A percentile compares a stretch with the other conserved stretches of the same genome.
These are phyloP conservation scores for Scenedesmus sp. DNA, from an alignment of 163 green algal species.

Conservation along the genomic window DNA sequence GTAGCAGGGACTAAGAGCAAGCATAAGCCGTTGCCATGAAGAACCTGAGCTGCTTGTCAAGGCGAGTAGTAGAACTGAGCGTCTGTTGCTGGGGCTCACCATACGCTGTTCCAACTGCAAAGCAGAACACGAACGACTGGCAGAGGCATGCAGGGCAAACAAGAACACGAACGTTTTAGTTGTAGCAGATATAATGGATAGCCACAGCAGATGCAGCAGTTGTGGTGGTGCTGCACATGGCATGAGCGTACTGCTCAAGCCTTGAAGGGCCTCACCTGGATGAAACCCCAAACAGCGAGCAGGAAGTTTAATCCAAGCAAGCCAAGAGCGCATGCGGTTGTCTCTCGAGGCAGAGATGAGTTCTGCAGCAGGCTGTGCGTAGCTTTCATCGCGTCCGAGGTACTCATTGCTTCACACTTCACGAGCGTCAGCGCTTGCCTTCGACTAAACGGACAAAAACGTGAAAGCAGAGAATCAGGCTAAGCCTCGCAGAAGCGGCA, in stretches of 20 bases:
- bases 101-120: conserved; percentile 9
- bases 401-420: not conserved
- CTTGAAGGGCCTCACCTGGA: not conserved
- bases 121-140: conserved; percentile 18
- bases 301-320: not conserved
- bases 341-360: not conserved
- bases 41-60: not conserved
- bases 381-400: not conserved
- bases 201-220: not conserved
- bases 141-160: not conserved
- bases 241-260: not conserved
- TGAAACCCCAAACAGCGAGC: not conserved
- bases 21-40: not conserved
- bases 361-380: not conserved
- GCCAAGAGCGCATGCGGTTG: not conserved
- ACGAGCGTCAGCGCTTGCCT: not conserved
- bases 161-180: not conserved
- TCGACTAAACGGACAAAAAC: no score
- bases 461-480: no score
- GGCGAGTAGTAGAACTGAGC: not conserved
- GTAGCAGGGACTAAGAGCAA: no score
- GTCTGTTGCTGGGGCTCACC: not conserved
- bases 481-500: no score
- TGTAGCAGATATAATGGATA: not conserved
- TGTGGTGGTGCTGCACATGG: not conserved